Conservation (phyloP, 177 flowering plant species). For the Vitis hybrid region DNA sequence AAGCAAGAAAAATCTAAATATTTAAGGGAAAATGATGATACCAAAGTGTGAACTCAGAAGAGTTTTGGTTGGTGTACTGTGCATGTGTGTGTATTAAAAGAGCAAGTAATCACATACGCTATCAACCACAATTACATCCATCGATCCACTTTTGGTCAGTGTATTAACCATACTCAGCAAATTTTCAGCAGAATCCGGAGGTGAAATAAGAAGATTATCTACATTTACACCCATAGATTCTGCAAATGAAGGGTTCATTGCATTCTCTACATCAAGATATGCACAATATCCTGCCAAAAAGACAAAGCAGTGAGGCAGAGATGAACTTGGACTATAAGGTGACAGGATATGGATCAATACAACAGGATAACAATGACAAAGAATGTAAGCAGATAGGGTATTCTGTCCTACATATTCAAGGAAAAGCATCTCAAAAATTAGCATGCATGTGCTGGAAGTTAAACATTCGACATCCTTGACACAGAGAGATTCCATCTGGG, state of each 20-base stretch:
- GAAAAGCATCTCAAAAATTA: too few species aligned
- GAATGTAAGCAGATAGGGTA: background rate
- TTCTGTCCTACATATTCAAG: too few species aligned
- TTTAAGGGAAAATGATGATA: too few species aligned
- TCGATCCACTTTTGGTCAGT: conserved; percentile 71
- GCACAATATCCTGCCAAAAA: conserved; percentile 80
- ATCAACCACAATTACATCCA: conserved; percentile 85
- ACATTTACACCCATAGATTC: conserved; percentile 74
- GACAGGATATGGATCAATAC: background rate
- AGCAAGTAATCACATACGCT: conserved; percentile 55
- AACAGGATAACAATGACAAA: background rate
- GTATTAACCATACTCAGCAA: conserved; percentile 67
- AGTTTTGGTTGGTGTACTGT: too few species aligned
- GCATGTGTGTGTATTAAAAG: background rate
- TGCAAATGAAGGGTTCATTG: conserved; percentile 63
- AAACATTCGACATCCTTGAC: too few species aligned
- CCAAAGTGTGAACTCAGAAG: too few species aligned
- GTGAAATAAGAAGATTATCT: conserved; percentile 70
- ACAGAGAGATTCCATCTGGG: too few species aligned
- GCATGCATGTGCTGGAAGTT: too few species aligned
- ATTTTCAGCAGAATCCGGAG: conserved; percentile 77
- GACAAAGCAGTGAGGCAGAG: background rate
- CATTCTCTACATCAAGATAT: conserved; percentile 88
- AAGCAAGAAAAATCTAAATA: background rate
- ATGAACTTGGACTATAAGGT: background rate